Percentiles rank a stretch among this genome's conserved stretches.
Evolutionary conservation across 176 grass and related monocot genomes (phyloP).

Genomic region (Rhynchospora pubera): DNA sequence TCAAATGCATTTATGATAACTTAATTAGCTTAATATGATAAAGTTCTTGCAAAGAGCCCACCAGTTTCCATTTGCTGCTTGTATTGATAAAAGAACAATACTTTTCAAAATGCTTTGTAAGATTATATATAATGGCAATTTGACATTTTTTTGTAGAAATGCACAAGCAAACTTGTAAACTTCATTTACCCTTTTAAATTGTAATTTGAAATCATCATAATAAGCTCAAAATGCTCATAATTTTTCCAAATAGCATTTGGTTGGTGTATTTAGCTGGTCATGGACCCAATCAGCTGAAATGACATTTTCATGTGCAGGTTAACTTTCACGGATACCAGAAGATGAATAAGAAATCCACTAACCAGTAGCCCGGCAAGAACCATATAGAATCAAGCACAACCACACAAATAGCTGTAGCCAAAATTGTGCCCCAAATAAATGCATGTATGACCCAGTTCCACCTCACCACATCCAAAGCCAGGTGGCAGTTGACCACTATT

Average conservation of each 20-base stretch:
- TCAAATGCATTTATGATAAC: background rate
- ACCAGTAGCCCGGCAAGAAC: slow-evolving; percentile 73
- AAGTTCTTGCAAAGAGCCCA: background rate
- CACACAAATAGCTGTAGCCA: slow-evolving; percentile 49
- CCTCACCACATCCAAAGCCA: slow-evolving; percentile 66
- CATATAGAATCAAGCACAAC: slow-evolving; percentile 64
- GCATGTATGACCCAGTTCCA: slow-evolving; percentile 77
- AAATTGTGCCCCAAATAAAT: slow-evolving; percentile 58
- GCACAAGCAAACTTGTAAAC: background rate
- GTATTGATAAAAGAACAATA: background rate
- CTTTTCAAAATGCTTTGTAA: background rate
- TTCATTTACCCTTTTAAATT: background rate
- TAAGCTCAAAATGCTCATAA: too few species aligned
- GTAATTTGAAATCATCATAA: background rate
- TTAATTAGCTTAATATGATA: background rate
- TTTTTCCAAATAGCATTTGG: background rate
- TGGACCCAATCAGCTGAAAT: background rate
- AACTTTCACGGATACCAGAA: background rate
- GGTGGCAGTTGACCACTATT: slow-evolving; percentile 66
- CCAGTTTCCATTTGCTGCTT: background rate
- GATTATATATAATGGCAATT: background rate
- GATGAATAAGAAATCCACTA: slow-evolving; percentile 28
- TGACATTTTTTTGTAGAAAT: background rate
- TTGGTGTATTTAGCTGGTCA: background rate
- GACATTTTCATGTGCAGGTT: background rate